These are phyloP conservation scores for Podospora pseudopauciseta DNA, from an alignment of 495 filamentous ascomycete species.

Conservation along the genomic window DNA sequence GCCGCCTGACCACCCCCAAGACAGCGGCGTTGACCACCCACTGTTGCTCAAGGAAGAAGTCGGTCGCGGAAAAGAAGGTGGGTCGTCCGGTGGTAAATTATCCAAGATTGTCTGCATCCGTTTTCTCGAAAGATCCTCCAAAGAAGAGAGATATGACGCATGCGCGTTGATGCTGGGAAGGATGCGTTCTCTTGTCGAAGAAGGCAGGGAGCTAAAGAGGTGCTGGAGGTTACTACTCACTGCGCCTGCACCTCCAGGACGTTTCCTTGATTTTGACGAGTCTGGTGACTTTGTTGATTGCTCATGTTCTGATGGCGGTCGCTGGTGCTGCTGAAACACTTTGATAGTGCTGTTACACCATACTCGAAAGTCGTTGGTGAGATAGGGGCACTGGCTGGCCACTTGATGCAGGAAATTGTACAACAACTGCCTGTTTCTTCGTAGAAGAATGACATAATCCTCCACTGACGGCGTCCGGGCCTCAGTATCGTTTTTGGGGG, in stretches of 20 bases:
- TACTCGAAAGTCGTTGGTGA: slow-evolving; percentile 47
- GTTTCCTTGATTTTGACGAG: background rate
- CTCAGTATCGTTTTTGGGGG: slow-evolving; percentile 21
- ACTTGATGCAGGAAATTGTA: slow-evolving; percentile 63
- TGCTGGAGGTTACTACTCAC: slow-evolving; percentile 43
- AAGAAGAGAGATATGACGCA: slow-evolving; percentile 47
- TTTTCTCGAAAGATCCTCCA: slow-evolving; percentile 45
- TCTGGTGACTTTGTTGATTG: background rate
- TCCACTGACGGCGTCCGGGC: slow-evolving; percentile 50
- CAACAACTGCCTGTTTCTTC: slow-evolving; percentile 48
- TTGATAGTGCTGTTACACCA: slow-evolving; percentile 35
- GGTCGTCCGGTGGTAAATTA: slow-evolving; percentile 21
- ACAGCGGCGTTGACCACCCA: slow-evolving; percentile 1
- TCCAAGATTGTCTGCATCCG: slow-evolving; percentile 47
- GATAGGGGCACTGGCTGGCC: slow-evolving; percentile 57
- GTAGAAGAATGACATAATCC: slow-evolving; percentile 57
- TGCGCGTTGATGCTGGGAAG: slow-evolving; percentile 48
- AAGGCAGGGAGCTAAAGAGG: slow-evolving; percentile 45
- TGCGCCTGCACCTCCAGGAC: slow-evolving; percentile 35
- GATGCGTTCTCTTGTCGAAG: slow-evolving; percentile 33
- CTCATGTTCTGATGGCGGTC: background rate
- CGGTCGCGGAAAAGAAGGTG: background rate
- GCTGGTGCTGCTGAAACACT: slow-evolving; percentile 25
- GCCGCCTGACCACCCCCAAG: background rate
- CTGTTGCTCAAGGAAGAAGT: background rate